Conservation (phyloP, 495 filamentous ascomycete species). For the Trypethelium eluteriae region DNA sequence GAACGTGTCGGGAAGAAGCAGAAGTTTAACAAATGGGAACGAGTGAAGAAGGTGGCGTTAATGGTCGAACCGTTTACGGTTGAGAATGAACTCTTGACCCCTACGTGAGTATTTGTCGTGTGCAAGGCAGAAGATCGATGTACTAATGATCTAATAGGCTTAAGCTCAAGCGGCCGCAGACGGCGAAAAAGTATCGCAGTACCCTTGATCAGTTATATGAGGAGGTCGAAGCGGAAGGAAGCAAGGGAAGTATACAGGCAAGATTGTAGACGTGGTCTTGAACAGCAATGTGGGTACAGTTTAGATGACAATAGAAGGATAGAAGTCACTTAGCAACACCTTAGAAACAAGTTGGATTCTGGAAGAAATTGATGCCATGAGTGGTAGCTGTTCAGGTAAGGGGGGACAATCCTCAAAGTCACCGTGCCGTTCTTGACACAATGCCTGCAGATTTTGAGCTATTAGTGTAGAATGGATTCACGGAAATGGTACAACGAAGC, state of each 20-base stretch:
- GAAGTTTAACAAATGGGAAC: constrained; percentile 85
- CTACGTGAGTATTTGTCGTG: constrained; percentile 64
- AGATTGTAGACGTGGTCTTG: constrained; percentile 40
- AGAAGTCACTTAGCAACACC: not conserved
- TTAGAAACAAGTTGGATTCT: too few relatives aligned
- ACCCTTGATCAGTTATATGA: constrained; percentile 77
- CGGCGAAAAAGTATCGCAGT: constrained; percentile 65
- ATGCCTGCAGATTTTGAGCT: not conserved
- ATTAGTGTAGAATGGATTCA: not conserved
- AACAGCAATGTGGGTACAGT: not conserved
- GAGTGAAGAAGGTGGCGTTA: constrained; percentile 64
- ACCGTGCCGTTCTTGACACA: not conserved
- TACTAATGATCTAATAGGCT: constrained; percentile 52
- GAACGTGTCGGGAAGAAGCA: constrained; percentile 73
- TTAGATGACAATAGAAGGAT: not conserved
- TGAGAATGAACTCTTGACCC: constrained; percentile 90
- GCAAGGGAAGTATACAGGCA: constrained; percentile 39
- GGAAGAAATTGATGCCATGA: too few relatives aligned
- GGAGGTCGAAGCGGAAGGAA: constrained; percentile 40
- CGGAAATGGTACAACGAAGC: not conserved
- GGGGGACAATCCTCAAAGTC: too few relatives aligned
- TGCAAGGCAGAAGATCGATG: not conserved
- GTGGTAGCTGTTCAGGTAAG: too few relatives aligned
- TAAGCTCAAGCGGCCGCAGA: constrained; percentile 88
- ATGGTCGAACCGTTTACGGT: constrained; percentile 86